Conservation (phyloP, 1,139 yeast species). For the Suhomyces choctaworum region DNA sequence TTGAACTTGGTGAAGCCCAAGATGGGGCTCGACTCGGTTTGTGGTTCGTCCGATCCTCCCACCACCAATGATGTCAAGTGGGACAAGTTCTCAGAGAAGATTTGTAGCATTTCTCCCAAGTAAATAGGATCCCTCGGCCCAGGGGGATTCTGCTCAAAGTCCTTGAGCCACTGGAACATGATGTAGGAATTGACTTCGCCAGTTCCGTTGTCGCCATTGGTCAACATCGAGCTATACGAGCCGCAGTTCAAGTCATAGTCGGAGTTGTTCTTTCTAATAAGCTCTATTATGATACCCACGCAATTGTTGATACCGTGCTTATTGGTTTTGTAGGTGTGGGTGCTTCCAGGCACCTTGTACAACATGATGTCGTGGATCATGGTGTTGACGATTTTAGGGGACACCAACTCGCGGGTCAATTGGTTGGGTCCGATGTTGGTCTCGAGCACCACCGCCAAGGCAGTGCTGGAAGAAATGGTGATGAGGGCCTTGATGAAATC, state of each 20-base stretch:
- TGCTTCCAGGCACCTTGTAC: constrained; percentile 22
- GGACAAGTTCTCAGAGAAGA: constrained; percentile 42
- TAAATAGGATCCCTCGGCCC: constrained; percentile 48
- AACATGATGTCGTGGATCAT: constrained; percentile 48
- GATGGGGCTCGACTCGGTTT: constrained; percentile 20
- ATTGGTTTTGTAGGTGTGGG: constrained; percentile 26
- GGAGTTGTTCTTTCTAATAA: constrained; percentile 48
- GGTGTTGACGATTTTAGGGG: constrained; percentile 34
- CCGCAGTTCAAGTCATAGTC: constrained; percentile 52
- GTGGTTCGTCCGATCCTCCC: not conserved
- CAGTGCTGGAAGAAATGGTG: constrained; percentile 78
- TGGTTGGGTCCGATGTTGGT: constrained; percentile 52
- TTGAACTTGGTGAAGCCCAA: constrained; percentile 48
- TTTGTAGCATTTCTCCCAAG: constrained; percentile 44
- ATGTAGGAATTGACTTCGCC: constrained; percentile 45
- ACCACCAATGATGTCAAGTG: constrained; percentile 33
- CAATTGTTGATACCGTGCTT: constrained; percentile 51
- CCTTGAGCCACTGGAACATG: constrained; percentile 50
- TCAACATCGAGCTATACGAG: constrained; percentile 36
- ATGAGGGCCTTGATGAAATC: constrained; percentile 93
- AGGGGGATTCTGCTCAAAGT: constrained; percentile 51
- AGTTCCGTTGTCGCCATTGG: constrained; percentile 31
- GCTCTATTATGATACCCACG: constrained; percentile 49
- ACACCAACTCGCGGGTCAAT: constrained; percentile 46
- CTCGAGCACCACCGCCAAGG: constrained; percentile 47